Percentiles rank a stretch among this genome's conserved stretches.
phyloP scores from a whole-genome alignment of 2,329 filamentous ascomycete genomes.

The Aspergillus aculeatinus region DNA sequence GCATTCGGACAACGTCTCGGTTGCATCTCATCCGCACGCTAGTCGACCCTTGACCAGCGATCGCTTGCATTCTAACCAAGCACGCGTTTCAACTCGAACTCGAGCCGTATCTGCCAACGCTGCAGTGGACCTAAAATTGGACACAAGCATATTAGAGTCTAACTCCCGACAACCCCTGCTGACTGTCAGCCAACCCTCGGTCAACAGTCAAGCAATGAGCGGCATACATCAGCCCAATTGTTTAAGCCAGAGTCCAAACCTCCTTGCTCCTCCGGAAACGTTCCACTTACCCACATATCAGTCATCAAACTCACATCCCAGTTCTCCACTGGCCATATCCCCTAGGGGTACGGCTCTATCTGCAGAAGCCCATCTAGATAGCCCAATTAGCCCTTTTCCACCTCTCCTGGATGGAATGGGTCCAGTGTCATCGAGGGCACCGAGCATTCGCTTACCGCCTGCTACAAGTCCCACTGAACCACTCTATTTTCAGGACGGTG shows the following conservation, averaged over 20 bases:
- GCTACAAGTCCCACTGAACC: constrained; percentile 42
- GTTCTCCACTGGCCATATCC: constrained; percentile 32
- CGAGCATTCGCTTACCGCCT: constrained; percentile 57
- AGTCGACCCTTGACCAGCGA: constrained; percentile 24
- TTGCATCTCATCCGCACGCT: constrained; percentile 47
- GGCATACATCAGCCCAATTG: constrained; percentile 24
- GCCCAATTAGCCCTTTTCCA: constrained; percentile 65
- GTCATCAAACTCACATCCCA: constrained; percentile 19
- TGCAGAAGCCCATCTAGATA: constrained; percentile 19
- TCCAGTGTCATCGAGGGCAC: constrained; percentile 47
- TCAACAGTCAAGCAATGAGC: constrained; percentile 22
- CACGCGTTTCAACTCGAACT: constrained; percentile 31
- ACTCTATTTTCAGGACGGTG: constrained; percentile 28
- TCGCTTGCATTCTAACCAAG: constrained; percentile 27
- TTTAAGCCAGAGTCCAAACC: constrained; percentile 35
- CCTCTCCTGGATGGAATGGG: constrained; percentile 61
- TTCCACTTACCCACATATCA: constrained; percentile 42
- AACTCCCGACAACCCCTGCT: constrained; percentile 27
- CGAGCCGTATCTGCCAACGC: constrained; percentile 63
- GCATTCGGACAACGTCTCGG: constrained; percentile 50
- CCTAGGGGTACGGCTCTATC: constrained; percentile 25
- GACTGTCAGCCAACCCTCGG: constrained; percentile 43
- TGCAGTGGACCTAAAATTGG: constrained; percentile 48
- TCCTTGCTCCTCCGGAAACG: constrained; percentile 45
- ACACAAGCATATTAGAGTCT: constrained; percentile 36